Evolutionary conservation across 352 stramenopile species (phyloP), one percentile per base, ranked within the genome.

Genomic region (Pythium brachiatum): DNA sequence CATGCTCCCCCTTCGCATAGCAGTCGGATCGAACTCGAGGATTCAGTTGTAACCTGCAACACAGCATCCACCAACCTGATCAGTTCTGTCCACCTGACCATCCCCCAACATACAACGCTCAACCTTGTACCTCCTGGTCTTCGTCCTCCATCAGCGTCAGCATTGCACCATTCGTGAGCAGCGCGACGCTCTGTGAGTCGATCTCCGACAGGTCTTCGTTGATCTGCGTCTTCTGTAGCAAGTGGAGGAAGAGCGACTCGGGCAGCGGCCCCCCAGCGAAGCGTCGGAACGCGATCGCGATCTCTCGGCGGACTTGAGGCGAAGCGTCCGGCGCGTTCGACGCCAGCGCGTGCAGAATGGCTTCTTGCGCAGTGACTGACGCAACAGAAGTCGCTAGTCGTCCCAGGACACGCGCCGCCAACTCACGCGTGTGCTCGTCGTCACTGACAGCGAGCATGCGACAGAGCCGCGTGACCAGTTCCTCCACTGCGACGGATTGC

Each of bases 91-190:
- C n/a, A n/a, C n/a, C n/a, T n/a, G n/a, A n/a, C n/a, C n/a, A n/a
- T n/a, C n/a, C n/a, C n/a, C n/a, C n/a, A n/a, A n/a, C n/a, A n/a
- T n/a, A 32, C 58, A 39, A 39, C 27, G 1, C 12, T 7, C 9
- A 38, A 7, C 25, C 20, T 53, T 60, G 38, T 56, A 79, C 69
- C 39, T 80, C 48, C 1, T 66, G 47, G 4, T 71, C 55, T 0
- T 70, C 50, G 48, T 91, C 82, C 39, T 91, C 82, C 29, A 91
- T 61, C 12, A 91, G 69, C 9, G 81, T 81, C 9, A 91, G 58
- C 44, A 89, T 27, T 1, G 75, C 67, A 3, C 82, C 82, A 27
- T 78, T 91, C 4, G 82, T 78, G 63, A 89, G 77, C 82, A 91
- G 88, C 4, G 68, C 66, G 3, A 73, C 54, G 7, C 68, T 86